Evolutionary conservation across 352 stramenopile genomes (phyloP).

Genomic region (Pythium aphanidermatum): DNA sequence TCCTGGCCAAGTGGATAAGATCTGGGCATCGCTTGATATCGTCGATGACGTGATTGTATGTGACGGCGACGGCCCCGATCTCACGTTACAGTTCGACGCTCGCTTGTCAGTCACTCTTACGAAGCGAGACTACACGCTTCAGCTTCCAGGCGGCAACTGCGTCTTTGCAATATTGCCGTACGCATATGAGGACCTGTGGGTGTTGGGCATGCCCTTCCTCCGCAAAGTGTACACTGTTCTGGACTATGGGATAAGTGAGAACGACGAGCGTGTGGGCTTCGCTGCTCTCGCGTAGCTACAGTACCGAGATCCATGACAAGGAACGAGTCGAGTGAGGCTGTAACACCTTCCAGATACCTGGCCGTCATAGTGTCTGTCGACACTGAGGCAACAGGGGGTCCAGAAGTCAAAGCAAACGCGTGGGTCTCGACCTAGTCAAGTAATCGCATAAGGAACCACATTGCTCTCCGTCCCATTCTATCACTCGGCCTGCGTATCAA

Average conservation of each 20-base stretch:
- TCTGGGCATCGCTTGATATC: conserved; percentile 4
- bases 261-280: conserved; percentile 7
- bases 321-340: too few species aligned
- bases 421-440: too few species aligned
- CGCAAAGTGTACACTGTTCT: conserved; percentile 10
- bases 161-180: background rate
- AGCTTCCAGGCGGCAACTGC: conserved; percentile 3
- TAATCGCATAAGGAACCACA: too few species aligned
- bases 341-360: too few species aligned
- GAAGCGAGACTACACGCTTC: conserved; percentile 12
- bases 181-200: background rate
- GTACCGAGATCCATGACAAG: too few species aligned
- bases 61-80: conserved; percentile 6
- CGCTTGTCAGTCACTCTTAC: conserved; percentile 9
- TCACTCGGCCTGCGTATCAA: too few species aligned
- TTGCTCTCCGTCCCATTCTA: too few species aligned
- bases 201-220: conserved; percentile 4
- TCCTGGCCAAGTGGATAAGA: conserved; percentile 1
- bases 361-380: too few species aligned
- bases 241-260: conserved; percentile 9
- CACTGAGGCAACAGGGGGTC: too few species aligned
- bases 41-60: conserved; percentile 6
- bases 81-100: conserved; percentile 4
- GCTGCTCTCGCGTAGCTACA: too few species aligned
- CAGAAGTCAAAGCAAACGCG: too few species aligned